Evolutionary conservation across 805 yeast species (phyloP).

Genomic region (Komagataella populi): DNA sequence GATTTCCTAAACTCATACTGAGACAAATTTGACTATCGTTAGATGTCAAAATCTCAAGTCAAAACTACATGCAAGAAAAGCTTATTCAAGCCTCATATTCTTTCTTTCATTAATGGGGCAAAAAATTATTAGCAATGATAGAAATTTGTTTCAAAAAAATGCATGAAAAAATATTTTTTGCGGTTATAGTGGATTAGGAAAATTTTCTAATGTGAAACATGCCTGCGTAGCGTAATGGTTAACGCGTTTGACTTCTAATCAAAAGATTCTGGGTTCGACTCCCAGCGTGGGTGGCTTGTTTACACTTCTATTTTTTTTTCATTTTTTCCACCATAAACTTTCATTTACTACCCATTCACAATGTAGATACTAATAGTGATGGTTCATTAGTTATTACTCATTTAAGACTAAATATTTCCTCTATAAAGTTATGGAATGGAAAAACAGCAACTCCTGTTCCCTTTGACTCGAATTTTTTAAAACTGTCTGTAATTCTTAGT

Average conservation of each 20-base stretch:
- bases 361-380: not conserved
- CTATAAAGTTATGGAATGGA: not conserved
- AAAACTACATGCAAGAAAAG: too few relatives aligned
- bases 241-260: slow-evolving; percentile 58
- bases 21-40: too few relatives aligned
- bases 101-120: too few relatives aligned
- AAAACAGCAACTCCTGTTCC: not conserved
- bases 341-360: too few relatives aligned
- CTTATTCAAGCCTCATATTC: too few relatives aligned
- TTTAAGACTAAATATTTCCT: not conserved
- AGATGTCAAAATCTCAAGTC: too few relatives aligned
- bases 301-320: not conserved
- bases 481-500: not conserved
- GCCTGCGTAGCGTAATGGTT: slow-evolving; percentile 44
- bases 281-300: slow-evolving; percentile 25
- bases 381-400: not conserved
- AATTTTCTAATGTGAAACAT: not conserved
- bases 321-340: too few relatives aligned
- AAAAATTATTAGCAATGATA: too few relatives aligned
- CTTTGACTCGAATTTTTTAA: not conserved
- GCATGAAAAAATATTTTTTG: too few relatives aligned
- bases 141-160: too few relatives aligned
- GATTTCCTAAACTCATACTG: too few relatives aligned
- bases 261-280: slow-evolving; percentile 56
- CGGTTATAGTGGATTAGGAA: not conserved